Evolutionary conservation across 169 alveolate genomes (phyloP).

Genomic region (Perkinsus marinus): DNA sequence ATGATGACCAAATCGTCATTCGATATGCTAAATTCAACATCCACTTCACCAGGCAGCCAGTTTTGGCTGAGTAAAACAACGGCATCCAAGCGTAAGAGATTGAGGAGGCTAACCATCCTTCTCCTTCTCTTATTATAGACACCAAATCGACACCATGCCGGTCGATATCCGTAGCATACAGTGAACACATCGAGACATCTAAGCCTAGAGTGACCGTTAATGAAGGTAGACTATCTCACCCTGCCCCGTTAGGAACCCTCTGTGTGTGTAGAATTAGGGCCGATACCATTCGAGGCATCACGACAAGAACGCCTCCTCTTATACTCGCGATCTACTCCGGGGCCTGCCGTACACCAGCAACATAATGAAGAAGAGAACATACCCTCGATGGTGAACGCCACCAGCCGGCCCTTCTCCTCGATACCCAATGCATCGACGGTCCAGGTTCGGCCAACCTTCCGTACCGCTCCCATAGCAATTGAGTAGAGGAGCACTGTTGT

Average conservation of each 20-base stretch:
- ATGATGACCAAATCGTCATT: neutral
- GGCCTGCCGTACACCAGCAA: neutral
- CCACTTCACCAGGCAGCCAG: neutral
- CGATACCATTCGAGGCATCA: neutral
- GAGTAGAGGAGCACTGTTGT: too few relatives aligned
- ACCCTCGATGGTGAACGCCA: neutral
- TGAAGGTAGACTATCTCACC: neutral
- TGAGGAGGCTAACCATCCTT: neutral
- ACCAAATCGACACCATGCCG: neutral
- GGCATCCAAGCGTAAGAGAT: neutral
- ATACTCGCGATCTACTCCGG: neutral
- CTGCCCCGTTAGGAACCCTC: neutral
- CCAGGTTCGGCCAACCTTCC: too few relatives aligned
- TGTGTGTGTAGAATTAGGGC: neutral
- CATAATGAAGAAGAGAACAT: neutral
- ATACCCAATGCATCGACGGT: too few relatives aligned
- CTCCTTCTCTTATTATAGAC: neutral
- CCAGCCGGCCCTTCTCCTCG: neutral
- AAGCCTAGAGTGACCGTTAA: neutral
- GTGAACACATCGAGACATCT: neutral
- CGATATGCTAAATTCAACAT: neutral
- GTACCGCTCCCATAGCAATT: too few relatives aligned
- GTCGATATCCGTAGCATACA: neutral
- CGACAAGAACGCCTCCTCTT: neutral
- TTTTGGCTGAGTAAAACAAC: neutral